These are phyloP conservation scores for Neurospora discreta DNA, from an alignment of 495 filamentous ascomycete species.

Conservation along the genomic window DNA sequence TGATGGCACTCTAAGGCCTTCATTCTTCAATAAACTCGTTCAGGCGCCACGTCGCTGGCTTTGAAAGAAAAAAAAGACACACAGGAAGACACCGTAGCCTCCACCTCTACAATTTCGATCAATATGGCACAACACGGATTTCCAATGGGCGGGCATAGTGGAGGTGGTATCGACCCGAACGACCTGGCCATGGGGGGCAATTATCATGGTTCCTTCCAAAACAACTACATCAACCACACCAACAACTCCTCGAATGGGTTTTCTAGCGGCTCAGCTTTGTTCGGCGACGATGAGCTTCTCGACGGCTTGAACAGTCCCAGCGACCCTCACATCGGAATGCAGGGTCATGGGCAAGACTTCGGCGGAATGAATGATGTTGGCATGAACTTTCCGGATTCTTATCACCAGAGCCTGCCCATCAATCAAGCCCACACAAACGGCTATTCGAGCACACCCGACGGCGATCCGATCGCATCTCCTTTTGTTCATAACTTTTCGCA, in stretches of 20 bases:
- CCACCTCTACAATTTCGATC: not conserved
- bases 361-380: conserved; percentile 35
- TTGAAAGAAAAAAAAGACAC: not conserved
- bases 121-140: conserved; percentile 49
- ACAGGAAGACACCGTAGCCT: not conserved
- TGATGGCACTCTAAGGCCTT: not conserved
- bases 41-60: not conserved
- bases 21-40: not conserved
- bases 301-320: conserved; percentile 44
- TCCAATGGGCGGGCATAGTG: conserved; percentile 53
- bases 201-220: conserved; percentile 28
- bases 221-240: conserved; percentile 28
- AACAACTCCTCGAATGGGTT: conserved; percentile 24
- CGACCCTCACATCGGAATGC: conserved; percentile 34
- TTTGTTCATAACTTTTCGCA: conserved; percentile 69
- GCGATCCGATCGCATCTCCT: conserved; percentile 76
- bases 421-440: conserved; percentile 53
- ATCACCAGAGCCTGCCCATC: conserved; percentile 33
- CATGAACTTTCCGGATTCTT: conserved; percentile 28
- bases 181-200: conserved; percentile 59
- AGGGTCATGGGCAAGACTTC: conserved; percentile 39
- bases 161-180: conserved; percentile 68
- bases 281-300: conserved; percentile 54
- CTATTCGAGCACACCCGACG: conserved; percentile 80
- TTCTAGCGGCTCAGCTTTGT: conserved; percentile 38